Evolutionary conservation across 2,329 filamentous ascomycete genomes (phyloP), one percentile per base, ranked within the genome.

Genomic region (Epicoccum nigrum): DNA sequence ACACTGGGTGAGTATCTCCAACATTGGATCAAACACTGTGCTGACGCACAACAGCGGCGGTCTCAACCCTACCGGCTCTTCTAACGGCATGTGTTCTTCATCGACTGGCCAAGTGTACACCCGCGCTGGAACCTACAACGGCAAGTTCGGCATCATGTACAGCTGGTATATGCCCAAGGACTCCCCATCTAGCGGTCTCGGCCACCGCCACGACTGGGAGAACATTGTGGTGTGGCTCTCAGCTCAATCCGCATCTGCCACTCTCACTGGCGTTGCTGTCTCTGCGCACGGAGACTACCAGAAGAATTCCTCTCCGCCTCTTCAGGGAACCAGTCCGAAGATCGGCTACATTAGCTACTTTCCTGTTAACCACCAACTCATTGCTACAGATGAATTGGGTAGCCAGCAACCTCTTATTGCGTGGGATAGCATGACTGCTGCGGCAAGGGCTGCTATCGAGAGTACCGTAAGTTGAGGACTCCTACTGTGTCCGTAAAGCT

Each of bases 181-280:
- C 63, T 69, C 69, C 20, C 77, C 77, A 1, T 72, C 71, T 0
- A 51, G 65, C 2, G 77, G 74, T 0, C 63, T 80, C 3, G 81
- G 80, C 7, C 81, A 83, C 57, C 76, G 80, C 16, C 78, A 83
- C 64, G 81, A 83, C 60, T 83, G 81, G 81, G 81, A 83, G 58
- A 78, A 77, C n/a, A 70, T 77, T 0, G 77, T 83, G 28, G 74
- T 83, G 20, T 83, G 79, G 78, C 73, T 84, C 0, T 70, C 72
- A 0, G 68, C 69, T 8, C 66, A 72, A 2, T 72, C 72, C 1
- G 68, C 68, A 0, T 63, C 69, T 0, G 73, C 78, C 0, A 77
- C 74, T 1, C 65, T 83, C 23, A 61, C 77, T 1, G 80, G 79
- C 17, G 77, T 83, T 7, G 81, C 80, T 17, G 79, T 80, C 2